These are phyloP conservation scores for Heterococcus sp. DNA, from an alignment of 108 stramenopile species.

Conservation along the genomic window DNA sequence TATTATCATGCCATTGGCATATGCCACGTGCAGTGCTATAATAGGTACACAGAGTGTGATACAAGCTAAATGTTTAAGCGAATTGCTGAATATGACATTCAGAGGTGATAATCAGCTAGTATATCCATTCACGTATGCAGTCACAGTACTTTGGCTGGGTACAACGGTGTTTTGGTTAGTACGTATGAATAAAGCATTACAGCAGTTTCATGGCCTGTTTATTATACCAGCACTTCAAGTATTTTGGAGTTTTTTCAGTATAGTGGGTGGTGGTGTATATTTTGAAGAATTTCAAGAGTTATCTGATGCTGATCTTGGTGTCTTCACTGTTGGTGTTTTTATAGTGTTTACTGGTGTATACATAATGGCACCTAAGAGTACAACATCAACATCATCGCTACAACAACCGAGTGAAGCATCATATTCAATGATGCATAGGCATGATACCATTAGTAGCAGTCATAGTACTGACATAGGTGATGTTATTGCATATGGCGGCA, in stretches of 20 bases:
- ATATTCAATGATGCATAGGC: too few relatives aligned
- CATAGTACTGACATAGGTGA: too few relatives aligned
- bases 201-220: constrained; percentile 66
- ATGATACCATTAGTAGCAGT: too few relatives aligned
- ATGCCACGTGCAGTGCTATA: constrained; percentile 65
- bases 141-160: constrained; percentile 58
- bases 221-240: constrained; percentile 73
- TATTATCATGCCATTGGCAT: constrained; percentile 57
- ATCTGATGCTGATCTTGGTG: constrained; percentile 40
- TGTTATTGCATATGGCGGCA: too few relatives aligned
- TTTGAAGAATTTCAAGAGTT: constrained; percentile 64
- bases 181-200: constrained; percentile 62
- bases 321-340: constrained; percentile 53
- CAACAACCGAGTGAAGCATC: too few relatives aligned
- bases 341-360: constrained; percentile 59
- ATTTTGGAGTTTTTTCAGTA: constrained; percentile 67
- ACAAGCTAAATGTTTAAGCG: constrained; percentile 66
- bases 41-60: constrained; percentile 67
- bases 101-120: constrained; percentile 44
- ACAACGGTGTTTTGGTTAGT: constrained; percentile 62
- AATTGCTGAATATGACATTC: constrained; percentile 47
- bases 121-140: constrained; percentile 62
- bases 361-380: constrained; percentile 47
- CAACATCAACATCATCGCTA: background rate
- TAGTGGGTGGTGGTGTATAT: constrained; percentile 68